These are phyloP conservation scores for Rhodotorula diobovata DNA, from an alignment of 768 basidiomycete genomes.

Conservation along the genomic window DNA sequence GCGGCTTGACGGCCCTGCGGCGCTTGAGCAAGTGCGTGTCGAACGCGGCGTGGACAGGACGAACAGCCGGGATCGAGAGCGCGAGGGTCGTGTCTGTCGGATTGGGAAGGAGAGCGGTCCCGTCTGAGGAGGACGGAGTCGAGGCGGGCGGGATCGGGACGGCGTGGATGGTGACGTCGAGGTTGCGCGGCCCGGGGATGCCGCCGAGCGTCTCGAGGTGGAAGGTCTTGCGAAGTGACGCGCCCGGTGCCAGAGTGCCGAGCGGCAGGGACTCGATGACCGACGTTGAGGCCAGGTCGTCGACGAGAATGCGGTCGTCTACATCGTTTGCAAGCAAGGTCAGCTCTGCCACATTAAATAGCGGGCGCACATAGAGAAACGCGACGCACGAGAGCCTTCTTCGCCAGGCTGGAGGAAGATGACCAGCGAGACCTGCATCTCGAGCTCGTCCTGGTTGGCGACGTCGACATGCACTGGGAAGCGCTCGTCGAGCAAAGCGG, in stretches of 20 bases:
- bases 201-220: constrained; percentile 58
- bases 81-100: constrained; percentile 64
- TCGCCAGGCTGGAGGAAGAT: constrained; percentile 76
- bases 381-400: constrained; percentile 61
- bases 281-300: constrained; percentile 55
- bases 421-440: constrained; percentile 66
- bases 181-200: constrained; percentile 62
- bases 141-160: constrained; percentile 45
- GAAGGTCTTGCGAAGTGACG: constrained; percentile 60
- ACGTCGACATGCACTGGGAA: constrained; percentile 70
- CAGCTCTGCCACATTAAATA: no score
- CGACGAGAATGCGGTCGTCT: constrained; percentile 54
- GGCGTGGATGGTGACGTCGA: constrained; percentile 74
- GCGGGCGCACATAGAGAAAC: no score
- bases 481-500: constrained; percentile 75
- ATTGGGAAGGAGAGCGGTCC: constrained; percentile 36
- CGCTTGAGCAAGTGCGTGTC: constrained; percentile 49
- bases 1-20: constrained; percentile 54
- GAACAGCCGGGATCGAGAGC: constrained; percentile 62
- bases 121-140: constrained; percentile 41
- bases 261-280: constrained; percentile 72
- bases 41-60: constrained; percentile 59
- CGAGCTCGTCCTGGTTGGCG: constrained; percentile 65
- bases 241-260: constrained; percentile 61
- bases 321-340: not conserved